phyloP scores from a whole-genome alignment of 2,329 filamentous ascomycete genomes.

The Chrysoporthe cubensis region DNA sequence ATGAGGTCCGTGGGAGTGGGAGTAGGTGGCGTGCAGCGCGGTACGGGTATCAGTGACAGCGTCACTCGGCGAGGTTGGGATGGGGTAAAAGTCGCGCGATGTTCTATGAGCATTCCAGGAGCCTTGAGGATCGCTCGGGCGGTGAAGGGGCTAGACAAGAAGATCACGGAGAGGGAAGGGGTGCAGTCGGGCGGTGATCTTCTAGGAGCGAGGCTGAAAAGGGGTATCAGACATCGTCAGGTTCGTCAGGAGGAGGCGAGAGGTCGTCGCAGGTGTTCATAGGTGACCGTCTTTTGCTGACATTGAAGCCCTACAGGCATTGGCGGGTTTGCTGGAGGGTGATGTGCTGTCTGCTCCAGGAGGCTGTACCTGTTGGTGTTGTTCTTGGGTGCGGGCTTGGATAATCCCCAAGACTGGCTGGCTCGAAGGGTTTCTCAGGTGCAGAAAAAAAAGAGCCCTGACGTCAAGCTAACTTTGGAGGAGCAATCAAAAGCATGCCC shows the following conservation, averaged over 20 bases:
- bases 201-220: conserved; percentile 21
- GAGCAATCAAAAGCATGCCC: neutral
- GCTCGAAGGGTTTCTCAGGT: conserved; percentile 2
- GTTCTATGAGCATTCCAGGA: conserved; percentile 23
- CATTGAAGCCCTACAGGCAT: neutral
- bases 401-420: neutral
- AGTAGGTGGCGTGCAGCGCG: conserved; percentile 19
- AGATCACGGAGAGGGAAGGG: conserved; percentile 10
- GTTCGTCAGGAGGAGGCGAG: conserved; percentile 19
- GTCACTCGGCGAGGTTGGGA: conserved; percentile 17
- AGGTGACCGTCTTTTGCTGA: conserved; percentile 4
- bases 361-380: conserved; percentile 10
- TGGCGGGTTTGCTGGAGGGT: neutral
- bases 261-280: conserved; percentile 21
- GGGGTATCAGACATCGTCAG: conserved; percentile 26
- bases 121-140: conserved; percentile 4
- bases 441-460: conserved; percentile 15
- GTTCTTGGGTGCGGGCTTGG: conserved; percentile 12
- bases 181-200: conserved; percentile 13
- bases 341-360: neutral
- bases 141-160: neutral
- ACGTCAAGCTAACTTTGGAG: conserved; percentile 24
- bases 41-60: conserved; percentile 8
- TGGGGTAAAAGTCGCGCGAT: conserved; percentile 8
- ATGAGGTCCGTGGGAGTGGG: conserved; percentile 16